phyloP scores from a whole-genome alignment of 1,139 yeast genomes.

The Magnusiomyces suaveolens region DNA sequence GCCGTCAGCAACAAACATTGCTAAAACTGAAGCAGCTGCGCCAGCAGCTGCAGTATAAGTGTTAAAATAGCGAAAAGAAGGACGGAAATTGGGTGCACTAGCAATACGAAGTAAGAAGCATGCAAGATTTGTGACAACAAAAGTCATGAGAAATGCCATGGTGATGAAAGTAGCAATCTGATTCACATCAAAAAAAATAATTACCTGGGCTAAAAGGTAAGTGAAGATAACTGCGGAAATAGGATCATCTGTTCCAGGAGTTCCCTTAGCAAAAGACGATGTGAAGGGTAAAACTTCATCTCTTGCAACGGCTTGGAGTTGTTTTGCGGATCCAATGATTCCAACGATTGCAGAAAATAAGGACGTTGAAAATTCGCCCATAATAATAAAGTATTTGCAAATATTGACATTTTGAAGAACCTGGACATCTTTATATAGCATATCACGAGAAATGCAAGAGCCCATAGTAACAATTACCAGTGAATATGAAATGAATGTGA shows the following conservation, averaged over 20 bases:
- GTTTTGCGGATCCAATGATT: slow-evolving; percentile 85
- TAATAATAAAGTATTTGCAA: slow-evolving; percentile 57
- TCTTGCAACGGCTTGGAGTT: slow-evolving; percentile 81
- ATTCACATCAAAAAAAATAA: slow-evolving; percentile 80
- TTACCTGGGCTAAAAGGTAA: slow-evolving; percentile 73
- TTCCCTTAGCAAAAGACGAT: slow-evolving; percentile 45
- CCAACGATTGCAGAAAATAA: slow-evolving; percentile 91
- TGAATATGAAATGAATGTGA: slow-evolving; percentile 67
- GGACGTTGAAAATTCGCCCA: slow-evolving; percentile 86
- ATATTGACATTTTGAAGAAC: slow-evolving; percentile 73
- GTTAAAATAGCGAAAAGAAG: slow-evolving; percentile 81
- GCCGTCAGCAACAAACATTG: slow-evolving; percentile 94
- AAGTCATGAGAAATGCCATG: slow-evolving; percentile 94
- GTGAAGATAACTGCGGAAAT: slow-evolving; percentile 58
- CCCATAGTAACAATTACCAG: slow-evolving; percentile 75
- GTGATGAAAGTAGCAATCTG: slow-evolving; percentile 91
- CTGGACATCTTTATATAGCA: slow-evolving; percentile 68
- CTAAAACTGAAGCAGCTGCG: slow-evolving; percentile 54
- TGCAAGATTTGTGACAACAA: slow-evolving; percentile 85
- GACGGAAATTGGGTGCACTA: slow-evolving; percentile 93
- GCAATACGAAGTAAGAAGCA: slow-evolving; percentile 84
- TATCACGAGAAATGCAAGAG: slow-evolving; percentile 62
- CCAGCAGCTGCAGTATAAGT: slow-evolving; percentile 76
- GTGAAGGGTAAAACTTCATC: slow-evolving; percentile 79
- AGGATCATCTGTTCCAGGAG: slow-evolving; percentile 39